phyloP scores from a whole-genome alignment of 140 eudicot species.

The Anethum foeniculum region DNA sequence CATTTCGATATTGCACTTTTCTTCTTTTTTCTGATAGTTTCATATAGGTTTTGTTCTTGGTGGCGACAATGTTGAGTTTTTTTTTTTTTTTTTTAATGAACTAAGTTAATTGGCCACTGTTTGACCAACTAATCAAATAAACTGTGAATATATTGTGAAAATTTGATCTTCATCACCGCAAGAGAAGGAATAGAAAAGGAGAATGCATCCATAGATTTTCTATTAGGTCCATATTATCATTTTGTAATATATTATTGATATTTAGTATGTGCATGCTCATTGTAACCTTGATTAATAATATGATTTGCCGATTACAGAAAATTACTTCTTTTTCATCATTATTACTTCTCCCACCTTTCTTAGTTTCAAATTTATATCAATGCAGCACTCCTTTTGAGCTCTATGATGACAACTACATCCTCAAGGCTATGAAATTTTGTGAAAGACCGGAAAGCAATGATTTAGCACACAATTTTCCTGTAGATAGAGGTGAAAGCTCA shows the following conservation, averaged over 20 bases:
- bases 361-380: neutral
- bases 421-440: conserved; percentile 70
- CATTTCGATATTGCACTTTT: neutral
- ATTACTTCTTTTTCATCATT: neutral
- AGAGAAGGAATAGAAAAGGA: neutral
- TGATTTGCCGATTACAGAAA: neutral
- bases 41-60: neutral
- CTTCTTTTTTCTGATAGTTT: no score
- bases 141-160: neutral
- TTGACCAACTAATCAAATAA: neutral
- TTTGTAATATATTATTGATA: neutral
- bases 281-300: neutral
- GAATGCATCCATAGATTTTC: neutral
- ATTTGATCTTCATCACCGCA: neutral
- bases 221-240: neutral
- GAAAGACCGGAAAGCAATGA: conserved; percentile 31
- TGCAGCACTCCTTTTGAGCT: conserved; percentile 94
- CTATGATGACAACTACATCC: conserved; percentile 83
- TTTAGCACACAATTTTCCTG: conserved; percentile 18
- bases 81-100: neutral
- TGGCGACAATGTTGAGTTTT: neutral
- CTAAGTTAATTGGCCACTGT: neutral
- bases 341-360: neutral
- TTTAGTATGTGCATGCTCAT: neutral
- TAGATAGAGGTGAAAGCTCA: conserved; percentile 52